phyloP scores from a whole-genome alignment of 805 yeast species.

The Candida nitratophila region DNA sequence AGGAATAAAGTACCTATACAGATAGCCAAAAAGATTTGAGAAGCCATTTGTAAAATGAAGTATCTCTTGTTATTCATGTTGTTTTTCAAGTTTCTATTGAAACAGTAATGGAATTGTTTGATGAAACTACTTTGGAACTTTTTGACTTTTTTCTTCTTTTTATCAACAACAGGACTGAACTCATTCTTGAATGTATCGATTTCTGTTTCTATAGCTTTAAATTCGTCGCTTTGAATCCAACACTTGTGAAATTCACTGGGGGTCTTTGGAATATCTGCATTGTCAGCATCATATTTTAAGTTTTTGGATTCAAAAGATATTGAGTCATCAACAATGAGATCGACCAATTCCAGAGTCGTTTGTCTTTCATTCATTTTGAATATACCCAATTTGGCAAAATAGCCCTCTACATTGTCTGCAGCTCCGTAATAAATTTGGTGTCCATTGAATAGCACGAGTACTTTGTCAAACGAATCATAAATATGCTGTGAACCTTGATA shows the following conservation, averaged over 20 bases:
- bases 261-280: conserved; percentile 44
- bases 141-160: conserved; percentile 25
- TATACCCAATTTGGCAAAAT: conserved; percentile 60
- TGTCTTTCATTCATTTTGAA: conserved; percentile 11
- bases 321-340: conserved; percentile 11
- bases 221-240: conserved; percentile 50
- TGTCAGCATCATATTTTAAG: conserved; percentile 10
- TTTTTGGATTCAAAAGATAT: conserved; percentile 9
- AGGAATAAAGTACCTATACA: conserved; percentile 59
- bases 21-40: conserved; percentile 50
- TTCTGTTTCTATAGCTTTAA: conserved; percentile 26
- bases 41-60: conserved; percentile 35
- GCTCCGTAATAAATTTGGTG: conserved; percentile 64
- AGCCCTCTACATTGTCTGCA: conserved; percentile 42
- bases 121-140: conserved; percentile 37
- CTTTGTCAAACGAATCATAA: conserved; percentile 58
- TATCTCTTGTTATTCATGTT: conserved; percentile 50
- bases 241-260: conserved; percentile 53
- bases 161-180: conserved; percentile 1
- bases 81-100: conserved; percentile 47
- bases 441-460: conserved; percentile 51
- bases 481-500: conserved; percentile 60
- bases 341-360: conserved; percentile 21
- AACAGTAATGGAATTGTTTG: conserved; percentile 43
- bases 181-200: conserved; percentile 22